phyloP scores from a whole-genome alignment of 140 eudicot genomes.

The Oenanthe javanica region DNA sequence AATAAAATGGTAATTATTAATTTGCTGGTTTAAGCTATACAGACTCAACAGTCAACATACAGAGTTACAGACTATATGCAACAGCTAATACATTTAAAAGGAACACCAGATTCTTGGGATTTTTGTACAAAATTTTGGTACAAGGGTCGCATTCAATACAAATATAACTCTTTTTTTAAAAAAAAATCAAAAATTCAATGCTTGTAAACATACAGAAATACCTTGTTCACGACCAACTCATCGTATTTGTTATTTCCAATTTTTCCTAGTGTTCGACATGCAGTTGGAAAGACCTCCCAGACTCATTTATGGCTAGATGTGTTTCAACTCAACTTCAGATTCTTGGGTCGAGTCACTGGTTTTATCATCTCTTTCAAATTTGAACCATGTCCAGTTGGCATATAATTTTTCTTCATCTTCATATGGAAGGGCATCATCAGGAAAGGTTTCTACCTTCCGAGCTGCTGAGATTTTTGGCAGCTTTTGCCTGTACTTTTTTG shows the following conservation, averaged over 20 bases:
- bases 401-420: conserved; percentile 53
- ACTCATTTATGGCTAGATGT: background rate
- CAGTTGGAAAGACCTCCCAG: background rate
- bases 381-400: conserved; percentile 92
- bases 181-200: background rate
- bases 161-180: background rate
- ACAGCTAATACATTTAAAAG: background rate
- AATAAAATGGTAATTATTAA: background rate
- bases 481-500: conserved; percentile 68
- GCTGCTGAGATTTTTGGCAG: conserved; percentile 33
- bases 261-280: background rate
- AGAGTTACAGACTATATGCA: conserved; percentile 2
- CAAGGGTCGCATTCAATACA: background rate
- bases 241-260: background rate
- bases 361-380: conserved; percentile 34
- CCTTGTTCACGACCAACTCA: background rate
- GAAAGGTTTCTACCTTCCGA: conserved; percentile 36
- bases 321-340: background rate
- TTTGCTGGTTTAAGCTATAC: background rate
- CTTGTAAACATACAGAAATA: background rate
- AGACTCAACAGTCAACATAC: background rate
- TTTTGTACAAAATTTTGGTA: background rate
- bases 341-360: background rate
- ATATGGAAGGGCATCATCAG: conserved; percentile 32
- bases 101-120: background rate